Evolutionary conservation across 495 filamentous ascomycete species (phyloP), one percentile per base, ranked within the genome.

Genomic region (Podospora fimiseda): DNA sequence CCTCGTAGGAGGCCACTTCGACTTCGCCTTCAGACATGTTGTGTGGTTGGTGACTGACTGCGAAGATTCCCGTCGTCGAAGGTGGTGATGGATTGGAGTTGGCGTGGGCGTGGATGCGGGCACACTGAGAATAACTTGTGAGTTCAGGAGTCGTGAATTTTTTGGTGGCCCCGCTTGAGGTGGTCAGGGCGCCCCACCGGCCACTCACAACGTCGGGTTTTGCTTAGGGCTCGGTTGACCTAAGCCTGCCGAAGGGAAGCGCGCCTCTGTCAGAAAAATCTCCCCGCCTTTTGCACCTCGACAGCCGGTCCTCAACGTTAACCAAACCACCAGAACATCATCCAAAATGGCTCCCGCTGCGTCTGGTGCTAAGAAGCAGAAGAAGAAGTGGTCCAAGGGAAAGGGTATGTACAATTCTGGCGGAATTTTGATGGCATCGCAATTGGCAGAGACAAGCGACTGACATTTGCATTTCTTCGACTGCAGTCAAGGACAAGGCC

Each of bases 381-480:
- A 96, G 89, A 97, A 97, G 89, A 95, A 96, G 92, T 96, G 92
- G 92, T 96, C 91, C 64, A 98, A 96, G 89, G 94, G 90, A 76
- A 96, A 96, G 84, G 67, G 67, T 70, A 64, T 60, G 60, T 24
- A 36, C 40, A 52, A 48, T 48, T 36, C 39, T 41, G 40, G 30
- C 50, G 14, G 42, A 50, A 43, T 43, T 48, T 40, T 15, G 42
- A 51, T 46, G 42, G 56, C 33, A 38, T 33, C 36, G 38, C 24
- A 46, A 46, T 27, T 27, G 23, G 45, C 52, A 51, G 9, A 23
- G 30, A 18, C 22, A 16, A 21, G 23, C 43, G 21, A 52, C 54
- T 62, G 64, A 69, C 56, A 60, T 44, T 44, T 27, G 36, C 18
- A 46, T 21, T 18, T 30, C 14, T 43, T 20, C 51, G 23, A 56